Base-by-base conservation (phyloP, 805 yeast species). In the Monosporozyma solicola region DNA sequence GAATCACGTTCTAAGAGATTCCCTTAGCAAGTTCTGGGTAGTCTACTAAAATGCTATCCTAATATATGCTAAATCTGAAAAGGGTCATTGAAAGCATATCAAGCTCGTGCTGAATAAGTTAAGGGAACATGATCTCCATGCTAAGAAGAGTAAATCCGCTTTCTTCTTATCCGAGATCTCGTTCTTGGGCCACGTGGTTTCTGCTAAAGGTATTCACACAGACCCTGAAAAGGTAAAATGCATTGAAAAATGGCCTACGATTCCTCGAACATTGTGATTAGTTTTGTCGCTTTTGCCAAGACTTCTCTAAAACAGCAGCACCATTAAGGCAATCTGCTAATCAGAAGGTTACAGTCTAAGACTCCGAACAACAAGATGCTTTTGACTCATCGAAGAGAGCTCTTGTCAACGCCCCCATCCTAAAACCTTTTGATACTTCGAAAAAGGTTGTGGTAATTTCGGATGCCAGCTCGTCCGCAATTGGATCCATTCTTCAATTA, bases 1-100 rank as follows among this genome's bases (percentile, higher is more conserved):
- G 53, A 24, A 20, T 9, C 29, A 44, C 20, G 22, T 22, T 15
- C 25, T 44, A 10, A 20, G 37, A 24, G 45, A 15, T 5, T 50
- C 2, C n/a, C 43, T 50, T 3, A 31, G 33, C 15, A 37, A 50
- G 10, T 44, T 29, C 24, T 10, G 24, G 8, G 22, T 45, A 1
- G 29, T 37, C 3, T 51, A 51, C 25, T 16, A 47, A 8, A 47
- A 51, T 47, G 53, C 47, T 31, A 47, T 47, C 5, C 6, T 51
- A 37, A 15, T 51, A 2, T 47, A 37, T 13, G 39, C 48, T 22
- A n/a, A 35, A 20, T 3, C 20, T 5, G 25, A 13, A 22, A 29
- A 49, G 27, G 49, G 45, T 15, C 53, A 50, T 35, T 7, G 10
- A 13, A 13, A 11, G 16, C 45, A 46, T 20, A 13, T 50, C 8